Evolutionary conservation across 164 flowering plant species (phyloP).

Genomic region (Nymphaea thermarum): DNA sequence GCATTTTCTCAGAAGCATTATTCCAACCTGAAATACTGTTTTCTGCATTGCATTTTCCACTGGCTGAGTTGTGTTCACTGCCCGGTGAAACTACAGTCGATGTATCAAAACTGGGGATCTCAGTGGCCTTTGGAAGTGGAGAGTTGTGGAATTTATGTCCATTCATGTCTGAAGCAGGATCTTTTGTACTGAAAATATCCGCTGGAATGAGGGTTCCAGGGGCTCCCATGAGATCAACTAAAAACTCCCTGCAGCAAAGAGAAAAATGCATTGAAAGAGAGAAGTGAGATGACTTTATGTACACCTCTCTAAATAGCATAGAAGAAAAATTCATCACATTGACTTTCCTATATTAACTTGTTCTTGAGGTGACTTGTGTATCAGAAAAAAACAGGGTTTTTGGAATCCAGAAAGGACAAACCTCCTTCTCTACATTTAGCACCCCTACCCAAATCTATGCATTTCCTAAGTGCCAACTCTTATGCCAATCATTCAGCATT

Average conservation of each 20-base stretch:
- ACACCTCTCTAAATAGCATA: background rate
- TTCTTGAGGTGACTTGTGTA: no score
- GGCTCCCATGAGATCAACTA: slow-evolving; percentile 98
- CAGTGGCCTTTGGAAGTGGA: slow-evolving; percentile 20
- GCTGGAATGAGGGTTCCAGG: slow-evolving; percentile 98
- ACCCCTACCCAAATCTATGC: no score
- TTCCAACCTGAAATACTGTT: slow-evolving; percentile 16
- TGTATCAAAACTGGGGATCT: slow-evolving; percentile 18
- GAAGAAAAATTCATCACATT: background rate
- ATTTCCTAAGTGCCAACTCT: no score
- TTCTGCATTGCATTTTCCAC: slow-evolving; percentile 16
- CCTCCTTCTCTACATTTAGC: no score
- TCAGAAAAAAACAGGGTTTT: no score
- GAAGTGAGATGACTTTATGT: background rate
- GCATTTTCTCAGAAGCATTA: slow-evolving; percentile 21
- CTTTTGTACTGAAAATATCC: slow-evolving; percentile 57
- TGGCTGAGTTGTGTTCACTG: slow-evolving; percentile 22
- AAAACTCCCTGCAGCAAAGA: slow-evolving; percentile 54
- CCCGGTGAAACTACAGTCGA: slow-evolving; percentile 17
- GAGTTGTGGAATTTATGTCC: slow-evolving; percentile 28
- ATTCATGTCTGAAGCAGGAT: slow-evolving; percentile 29
- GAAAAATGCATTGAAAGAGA: slow-evolving; percentile 3
- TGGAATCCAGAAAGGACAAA: no score
- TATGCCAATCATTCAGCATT: no score
- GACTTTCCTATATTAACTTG: no score